Base-by-base conservation (phyloP, 225 moss, liverwort and hornwort species). In the Takakia lepidozioides region DNA sequence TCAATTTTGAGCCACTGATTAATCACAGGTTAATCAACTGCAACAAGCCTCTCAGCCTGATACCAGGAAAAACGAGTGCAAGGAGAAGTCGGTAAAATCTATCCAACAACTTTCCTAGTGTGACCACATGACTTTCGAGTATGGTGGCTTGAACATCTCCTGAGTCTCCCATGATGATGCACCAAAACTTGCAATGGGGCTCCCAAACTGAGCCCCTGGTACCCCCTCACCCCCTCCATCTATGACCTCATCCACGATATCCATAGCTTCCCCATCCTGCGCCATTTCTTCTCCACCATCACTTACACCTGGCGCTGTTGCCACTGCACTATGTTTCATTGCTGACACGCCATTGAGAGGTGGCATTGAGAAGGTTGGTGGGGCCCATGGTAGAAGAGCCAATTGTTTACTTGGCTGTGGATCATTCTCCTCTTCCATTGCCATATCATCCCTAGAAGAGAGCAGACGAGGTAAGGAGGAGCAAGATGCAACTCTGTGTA, bases 401-500 rank as follows among this genome's bases (percentile, higher is more conserved):
- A 73, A 51, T 51, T 66, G 56, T 35, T 41, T 49, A 2, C 29
- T 23, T 44, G 32, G 7, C 32, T 65, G 69, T 16, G 56, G 6
- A 48, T 53, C 59, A 10, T 7, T 50, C 30, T 63, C 73, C 25
- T 73, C 58, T 0, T 62, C 65, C 56, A 66, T 73, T 25, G 56
- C 48, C 22, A 3, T 52, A 21, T 57, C 56, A 45, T 69, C 61
- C 26, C 69, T 59, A 8, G 35, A 48, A 44, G 44, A 46, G 4
- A 29, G 21, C 55, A 56, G 17, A 11, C 58, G 65, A 55, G 49
- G 56, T 48, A 73, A 58, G 21, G 56, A 69, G 47, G 69, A 78
- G 49, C 65, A 41, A 39, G 62, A 73, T 4, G 69, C 62, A 7
- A 55, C 68, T 40, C 59, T 59, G 48, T 73, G 69, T 0, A 73